Evolutionary conservation across 2,329 filamentous ascomycete genomes (phyloP), one percentile per base, ranked within the genome.

Genomic region (Chaetomium strumarium): DNA sequence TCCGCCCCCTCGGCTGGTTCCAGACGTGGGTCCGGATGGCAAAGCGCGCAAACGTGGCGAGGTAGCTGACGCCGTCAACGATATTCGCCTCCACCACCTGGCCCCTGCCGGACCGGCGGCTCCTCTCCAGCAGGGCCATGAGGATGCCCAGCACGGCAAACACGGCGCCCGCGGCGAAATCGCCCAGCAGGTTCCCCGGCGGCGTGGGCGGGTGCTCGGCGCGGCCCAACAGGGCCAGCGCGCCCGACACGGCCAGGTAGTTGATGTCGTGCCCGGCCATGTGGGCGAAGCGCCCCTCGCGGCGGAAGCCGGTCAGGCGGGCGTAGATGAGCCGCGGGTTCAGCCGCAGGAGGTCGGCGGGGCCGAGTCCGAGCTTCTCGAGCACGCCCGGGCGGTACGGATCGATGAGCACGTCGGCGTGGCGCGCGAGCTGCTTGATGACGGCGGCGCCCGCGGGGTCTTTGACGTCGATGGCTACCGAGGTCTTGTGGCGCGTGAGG

Each of bases 211-310:
- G 83, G 64, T 85, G 80, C 14, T 76, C 78, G 29, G 74, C 73
- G 0, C 86, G 75, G 1, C 92, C 92, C 3, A 97, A 79, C 70
- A 96, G 75, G 0, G 79, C 78, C 29, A 97, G 71, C 1, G 87
- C 85, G 0, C 92, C 92, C 0, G 86, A 87, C 0, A 96, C 88
- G 45, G 91, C 89, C 39, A 97, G 85, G 70, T 97, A 97, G 66
- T 97, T 96, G 68, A 96, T 96, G 67, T 96, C 91, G 66, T 96
- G 91, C 41, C 91, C 91, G 0, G 91, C 90, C 91, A 96, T 96
- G 63, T 79, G 72, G 44, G 80, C 81, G 70, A 96, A 97, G 62
- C 83, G 85, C 0, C 91, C 92, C 70, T 95, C 89, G 37, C 91
- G 78, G 12, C 92, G 78, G 69, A 96, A 97, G 0, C 92, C 92